Evolutionary conservation across 2,329 filamentous ascomycete species (phyloP).

Genomic region (Esteya vermicola): DNA sequence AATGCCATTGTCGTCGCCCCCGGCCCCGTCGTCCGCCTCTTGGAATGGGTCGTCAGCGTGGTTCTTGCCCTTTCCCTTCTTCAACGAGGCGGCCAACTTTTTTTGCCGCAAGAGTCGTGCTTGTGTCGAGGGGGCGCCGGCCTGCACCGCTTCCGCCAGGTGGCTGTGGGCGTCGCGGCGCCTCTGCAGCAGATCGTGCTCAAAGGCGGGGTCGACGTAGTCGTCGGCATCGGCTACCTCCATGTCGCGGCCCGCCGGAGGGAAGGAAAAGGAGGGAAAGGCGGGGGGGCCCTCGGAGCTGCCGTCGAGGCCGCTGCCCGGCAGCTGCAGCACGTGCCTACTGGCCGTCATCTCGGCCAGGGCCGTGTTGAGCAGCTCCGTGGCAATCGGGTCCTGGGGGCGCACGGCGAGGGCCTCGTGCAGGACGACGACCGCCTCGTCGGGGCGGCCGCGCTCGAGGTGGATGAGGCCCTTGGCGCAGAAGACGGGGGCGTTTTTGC

Average conservation of each 20-base stretch:
- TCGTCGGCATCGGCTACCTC: not conserved
- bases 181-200: constrained; percentile 33
- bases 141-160: constrained; percentile 12
- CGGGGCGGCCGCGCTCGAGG: constrained; percentile 59
- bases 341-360: constrained; percentile 43
- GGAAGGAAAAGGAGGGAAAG: too few species aligned
- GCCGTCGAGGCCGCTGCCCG: not conserved
- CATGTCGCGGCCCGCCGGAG: not conserved
- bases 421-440: constrained; percentile 66
- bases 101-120: too few species aligned
- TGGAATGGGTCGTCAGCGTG: not conserved
- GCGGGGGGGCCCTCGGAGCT: not conserved
- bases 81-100: constrained; percentile 13
- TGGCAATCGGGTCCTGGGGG: constrained; percentile 69
- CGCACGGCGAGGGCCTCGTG: constrained; percentile 73
- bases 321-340: constrained; percentile 16
- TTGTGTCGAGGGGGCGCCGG: constrained; percentile 4
- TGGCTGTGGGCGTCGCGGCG: constrained; percentile 28
- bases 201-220: constrained; percentile 24
- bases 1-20: not conserved
- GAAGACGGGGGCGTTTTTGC: constrained; percentile 67
- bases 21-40: not conserved
- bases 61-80: constrained; percentile 22
- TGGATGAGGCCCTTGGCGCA: constrained; percentile 72
- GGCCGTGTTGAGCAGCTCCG: constrained; percentile 61